phyloP scores from a whole-genome alignment of 2,329 filamentous ascomycete species.

The Plectosphaerella cucumerina region DNA sequence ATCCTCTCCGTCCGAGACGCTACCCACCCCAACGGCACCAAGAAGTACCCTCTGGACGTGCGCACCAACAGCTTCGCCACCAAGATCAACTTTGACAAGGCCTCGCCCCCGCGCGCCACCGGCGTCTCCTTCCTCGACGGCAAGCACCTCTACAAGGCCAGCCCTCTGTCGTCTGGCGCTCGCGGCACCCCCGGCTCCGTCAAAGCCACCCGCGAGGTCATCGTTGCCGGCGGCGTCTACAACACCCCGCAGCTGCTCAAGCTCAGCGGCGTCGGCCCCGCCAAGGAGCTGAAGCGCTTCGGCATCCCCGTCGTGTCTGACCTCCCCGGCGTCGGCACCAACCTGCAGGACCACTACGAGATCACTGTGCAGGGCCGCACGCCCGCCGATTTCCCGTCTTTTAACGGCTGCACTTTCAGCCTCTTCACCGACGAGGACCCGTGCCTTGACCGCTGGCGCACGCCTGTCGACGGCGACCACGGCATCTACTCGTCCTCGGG shows the following conservation, averaged over 20 bases:
- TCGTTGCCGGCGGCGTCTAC: conserved; percentile 46
- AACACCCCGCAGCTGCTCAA: conserved; percentile 51
- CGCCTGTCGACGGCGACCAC: conserved; percentile 35
- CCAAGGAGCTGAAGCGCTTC: conserved; percentile 30
- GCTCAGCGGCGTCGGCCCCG: conserved; percentile 43
- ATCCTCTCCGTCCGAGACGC: conserved; percentile 46
- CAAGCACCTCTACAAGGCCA: conserved; percentile 39
- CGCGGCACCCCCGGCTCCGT: conserved; percentile 1
- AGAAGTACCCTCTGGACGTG: conserved; percentile 53
- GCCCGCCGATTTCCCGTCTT: conserved; percentile 30
- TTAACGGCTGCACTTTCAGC: conserved; percentile 23
- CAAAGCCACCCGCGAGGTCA: conserved; percentile 40
- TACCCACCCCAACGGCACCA: conserved; percentile 41
- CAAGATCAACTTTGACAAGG: conserved; percentile 37
- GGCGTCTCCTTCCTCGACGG: conserved; percentile 48
- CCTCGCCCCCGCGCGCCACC: conserved; percentile 33
- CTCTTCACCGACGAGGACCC: conserved; percentile 25
- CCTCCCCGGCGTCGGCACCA: conserved; percentile 55
- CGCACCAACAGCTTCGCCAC: conserved; percentile 42
- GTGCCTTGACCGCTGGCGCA: conserved; percentile 23
- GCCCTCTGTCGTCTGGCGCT: conserved; percentile 25
- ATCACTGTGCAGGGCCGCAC: conserved; percentile 39
- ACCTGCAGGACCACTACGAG: conserved; percentile 55
- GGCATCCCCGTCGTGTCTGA: conserved; percentile 42
- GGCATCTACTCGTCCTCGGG: conserved; percentile 21